Evolutionary conservation across 106 monocot species (phyloP).

Genomic region (Apostasia ramifera): DNA sequence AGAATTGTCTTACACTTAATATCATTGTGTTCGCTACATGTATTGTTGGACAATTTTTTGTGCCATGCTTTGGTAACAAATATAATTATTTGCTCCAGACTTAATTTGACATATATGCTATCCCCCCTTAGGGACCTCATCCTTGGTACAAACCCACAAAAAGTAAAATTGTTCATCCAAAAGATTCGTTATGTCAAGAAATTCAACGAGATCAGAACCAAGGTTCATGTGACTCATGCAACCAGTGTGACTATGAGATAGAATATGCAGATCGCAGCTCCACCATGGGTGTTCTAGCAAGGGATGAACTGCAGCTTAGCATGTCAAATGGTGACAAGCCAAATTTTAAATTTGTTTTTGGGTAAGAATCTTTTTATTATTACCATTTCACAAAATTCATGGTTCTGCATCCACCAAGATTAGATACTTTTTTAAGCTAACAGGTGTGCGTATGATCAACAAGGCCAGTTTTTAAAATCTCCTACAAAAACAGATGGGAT

Average conservation of each 20-base stretch:
- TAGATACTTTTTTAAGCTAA: not conserved
- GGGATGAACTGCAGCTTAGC: slow-evolving; percentile 61
- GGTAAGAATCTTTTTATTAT: slow-evolving; percentile 27
- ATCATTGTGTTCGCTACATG: too few relatives aligned
- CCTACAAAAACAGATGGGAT: slow-evolving; percentile 90
- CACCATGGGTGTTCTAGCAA: slow-evolving; percentile 77
- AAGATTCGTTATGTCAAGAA: slow-evolving; percentile 56
- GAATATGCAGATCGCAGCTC: slow-evolving; percentile 84
- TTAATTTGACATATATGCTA: not conserved
- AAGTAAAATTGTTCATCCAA: slow-evolving; percentile 54
- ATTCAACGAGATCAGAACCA: slow-evolving; percentile 51
- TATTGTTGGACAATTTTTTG: too few relatives aligned
- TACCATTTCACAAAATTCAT: not conserved
- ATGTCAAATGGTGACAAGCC: slow-evolving; percentile 27
- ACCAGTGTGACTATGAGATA: slow-evolving; percentile 89
- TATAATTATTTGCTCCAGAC: not conserved
- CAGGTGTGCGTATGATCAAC: slow-evolving; percentile 94
- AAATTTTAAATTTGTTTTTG: slow-evolving; percentile 63
- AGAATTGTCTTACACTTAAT: too few relatives aligned
- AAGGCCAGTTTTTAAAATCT: slow-evolving; percentile 63
- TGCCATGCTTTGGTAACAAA: too few relatives aligned
- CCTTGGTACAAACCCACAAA: slow-evolving; percentile 69
- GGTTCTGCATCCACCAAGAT: not conserved
- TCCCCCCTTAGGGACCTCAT: slow-evolving; percentile 64
- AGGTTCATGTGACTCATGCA: slow-evolving; percentile 37